Conservation (phyloP, 495 filamentous ascomycete genomes). For the Margaritispora aquatica region DNA sequence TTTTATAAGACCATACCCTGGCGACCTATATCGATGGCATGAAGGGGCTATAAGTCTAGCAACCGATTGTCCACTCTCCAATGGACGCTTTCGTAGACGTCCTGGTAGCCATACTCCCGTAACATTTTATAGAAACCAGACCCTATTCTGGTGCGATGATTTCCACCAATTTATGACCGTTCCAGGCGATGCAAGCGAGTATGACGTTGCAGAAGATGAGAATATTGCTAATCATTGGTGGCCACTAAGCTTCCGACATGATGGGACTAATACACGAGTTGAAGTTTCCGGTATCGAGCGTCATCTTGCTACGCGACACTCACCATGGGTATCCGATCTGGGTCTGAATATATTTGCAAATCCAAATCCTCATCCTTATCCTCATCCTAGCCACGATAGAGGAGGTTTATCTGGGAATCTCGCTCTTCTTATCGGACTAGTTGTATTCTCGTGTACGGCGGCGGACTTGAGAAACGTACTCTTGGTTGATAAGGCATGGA, state of each 20-base stretch:
- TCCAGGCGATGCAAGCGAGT: conserved; percentile 5
- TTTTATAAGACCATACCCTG: background rate
- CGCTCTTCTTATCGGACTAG: conserved; percentile 13
- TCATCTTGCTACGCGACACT: background rate
- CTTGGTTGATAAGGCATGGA: conserved; percentile 16
- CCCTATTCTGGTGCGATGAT: conserved; percentile 18
- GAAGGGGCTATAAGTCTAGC: conserved; percentile 6
- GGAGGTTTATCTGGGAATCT: conserved; percentile 19
- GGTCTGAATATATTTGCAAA: background rate
- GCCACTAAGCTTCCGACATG: conserved; percentile 12
- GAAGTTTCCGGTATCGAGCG: conserved; percentile 6
- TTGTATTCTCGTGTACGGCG: conserved; percentile 17
- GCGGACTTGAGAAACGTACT: conserved; percentile 8
- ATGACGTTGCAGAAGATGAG: conserved; percentile 4
- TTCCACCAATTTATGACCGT: conserved; percentile 13
- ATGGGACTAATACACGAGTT: conserved; percentile 3
- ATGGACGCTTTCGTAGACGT: background rate
- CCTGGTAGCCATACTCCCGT: background rate
- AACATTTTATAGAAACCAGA: conserved; percentile 3
- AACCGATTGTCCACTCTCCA: background rate
- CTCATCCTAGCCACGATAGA: background rate
- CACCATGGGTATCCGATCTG: conserved; percentile 12
- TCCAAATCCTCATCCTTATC: background rate
- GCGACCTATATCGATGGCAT: conserved; percentile 8
- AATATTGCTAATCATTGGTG: conserved; percentile 15